A percentile compares a stretch with the other conserved stretches of the same genome.
Evolutionary conservation across 2,329 filamentous ascomycete genomes (phyloP).

Genomic region (Rhynchosporium secalis): DNA sequence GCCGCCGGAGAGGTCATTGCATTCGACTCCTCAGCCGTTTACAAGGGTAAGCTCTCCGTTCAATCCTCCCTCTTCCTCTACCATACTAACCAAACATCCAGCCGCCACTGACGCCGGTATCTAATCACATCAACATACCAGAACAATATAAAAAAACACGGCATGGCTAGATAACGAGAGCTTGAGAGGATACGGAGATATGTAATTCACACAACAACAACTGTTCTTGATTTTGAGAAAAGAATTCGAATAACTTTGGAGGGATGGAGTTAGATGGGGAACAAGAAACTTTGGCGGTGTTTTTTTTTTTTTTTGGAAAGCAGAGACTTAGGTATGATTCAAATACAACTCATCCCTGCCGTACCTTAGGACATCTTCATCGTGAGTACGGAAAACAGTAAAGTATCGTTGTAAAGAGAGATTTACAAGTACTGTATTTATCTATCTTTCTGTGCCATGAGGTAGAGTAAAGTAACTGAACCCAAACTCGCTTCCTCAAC

Average conservation of each 20-base stretch:
- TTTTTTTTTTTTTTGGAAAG: background rate
- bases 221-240: slow-evolving; percentile 5
- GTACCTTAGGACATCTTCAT: background rate
- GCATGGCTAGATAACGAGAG: slow-evolving; percentile 3
- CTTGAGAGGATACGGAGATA: slow-evolving; percentile 11
- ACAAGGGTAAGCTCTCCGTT: slow-evolving; percentile 23
- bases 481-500: too few species aligned
- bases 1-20: slow-evolving; percentile 31
- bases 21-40: slow-evolving; percentile 32
- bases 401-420: background rate
- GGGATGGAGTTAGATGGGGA: slow-evolving; percentile 20
- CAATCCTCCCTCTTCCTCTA: background rate
- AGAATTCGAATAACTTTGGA: slow-evolving; percentile 5
- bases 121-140: slow-evolving; percentile 4
- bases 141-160: slow-evolving; percentile 1
- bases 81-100: background rate
- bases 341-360: background rate
- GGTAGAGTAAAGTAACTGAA: too few species aligned
- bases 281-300: background rate
- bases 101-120: slow-evolving; percentile 11
- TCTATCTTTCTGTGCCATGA: too few species aligned
- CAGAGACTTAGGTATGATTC: background rate
- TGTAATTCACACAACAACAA: slow-evolving; percentile 18
- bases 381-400: background rate
- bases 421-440: background rate